phyloP scores from a whole-genome alignment of 2,329 filamentous ascomycete species.

The Aureobasidium sp. region DNA sequence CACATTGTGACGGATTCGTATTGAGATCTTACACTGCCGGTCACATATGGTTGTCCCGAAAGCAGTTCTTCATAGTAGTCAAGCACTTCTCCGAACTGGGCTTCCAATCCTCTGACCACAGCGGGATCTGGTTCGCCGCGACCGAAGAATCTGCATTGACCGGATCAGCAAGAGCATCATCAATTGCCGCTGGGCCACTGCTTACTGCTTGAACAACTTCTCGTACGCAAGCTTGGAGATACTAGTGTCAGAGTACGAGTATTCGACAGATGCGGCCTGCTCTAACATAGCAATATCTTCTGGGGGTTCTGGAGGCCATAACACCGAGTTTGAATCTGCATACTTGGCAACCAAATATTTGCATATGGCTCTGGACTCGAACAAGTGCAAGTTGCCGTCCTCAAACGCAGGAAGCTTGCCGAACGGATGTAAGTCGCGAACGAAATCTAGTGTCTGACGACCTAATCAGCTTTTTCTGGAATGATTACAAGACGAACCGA shows the following conservation, averaged over 20 bases:
- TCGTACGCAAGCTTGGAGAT: conserved; percentile 1
- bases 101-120: background rate
- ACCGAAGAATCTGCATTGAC: background rate
- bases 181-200: no score
- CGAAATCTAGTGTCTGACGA: background rate
- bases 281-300: background rate
- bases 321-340: conserved; percentile 6
- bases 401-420: conserved; percentile 18
- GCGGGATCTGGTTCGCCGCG: background rate
- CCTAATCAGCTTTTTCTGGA: background rate
- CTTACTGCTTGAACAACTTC: conserved; percentile 4
- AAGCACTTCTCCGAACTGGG: background rate
- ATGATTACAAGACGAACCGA: background rate
- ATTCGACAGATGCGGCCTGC: conserved; percentile 1
- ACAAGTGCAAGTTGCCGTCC: conserved; percentile 22
- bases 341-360: conserved; percentile 24
- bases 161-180: background rate
- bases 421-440: background rate
- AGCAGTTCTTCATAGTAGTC: conserved; percentile 8
- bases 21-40: background rate
- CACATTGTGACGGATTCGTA: no score
- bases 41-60: background rate
- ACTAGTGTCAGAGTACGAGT: conserved; percentile 1
- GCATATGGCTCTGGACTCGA: conserved; percentile 26
- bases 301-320: background rate